Conservation (phyloP, 371 early-diverging fungal genomes). For the Mortierella sp. region DNA sequence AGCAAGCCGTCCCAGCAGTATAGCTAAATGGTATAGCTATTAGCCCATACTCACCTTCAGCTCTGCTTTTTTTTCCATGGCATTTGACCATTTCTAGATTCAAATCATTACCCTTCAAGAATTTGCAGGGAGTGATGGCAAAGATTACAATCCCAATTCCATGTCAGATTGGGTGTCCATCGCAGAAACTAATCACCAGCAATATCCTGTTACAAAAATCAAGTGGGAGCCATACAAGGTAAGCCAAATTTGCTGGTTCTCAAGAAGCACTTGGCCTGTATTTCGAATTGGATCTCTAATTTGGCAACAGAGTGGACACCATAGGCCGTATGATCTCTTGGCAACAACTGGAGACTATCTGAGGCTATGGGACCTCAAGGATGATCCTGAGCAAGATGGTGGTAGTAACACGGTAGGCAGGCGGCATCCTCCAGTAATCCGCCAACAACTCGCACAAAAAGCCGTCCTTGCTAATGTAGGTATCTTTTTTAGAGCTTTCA, state of each 20-base stretch:
- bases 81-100: slow-evolving; percentile 55
- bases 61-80: background rate
- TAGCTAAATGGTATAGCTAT: too few relatives aligned
- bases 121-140: slow-evolving; percentile 53
- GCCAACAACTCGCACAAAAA: slow-evolving; percentile 62
- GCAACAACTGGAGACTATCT: slow-evolving; percentile 92
- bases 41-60: too few relatives aligned
- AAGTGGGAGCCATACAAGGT: slow-evolving; percentile 90
- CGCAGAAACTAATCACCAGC: slow-evolving; percentile 81
- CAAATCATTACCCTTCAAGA: slow-evolving; percentile 75
- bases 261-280: background rate
- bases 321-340: slow-evolving; percentile 74
- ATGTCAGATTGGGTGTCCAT: slow-evolving; percentile 77
- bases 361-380: slow-evolving; percentile 88
- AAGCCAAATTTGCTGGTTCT: slow-evolving; percentile 7
- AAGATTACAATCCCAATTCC: slow-evolving; percentile 51
- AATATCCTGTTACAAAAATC: slow-evolving; percentile 92
- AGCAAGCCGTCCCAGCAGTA: background rate
- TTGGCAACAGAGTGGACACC: slow-evolving; percentile 57
- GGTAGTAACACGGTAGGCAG: slow-evolving; percentile 61
- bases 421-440: slow-evolving; percentile 46
- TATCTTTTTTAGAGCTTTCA: background rate
- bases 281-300: slow-evolving; percentile 4
- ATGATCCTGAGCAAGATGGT: slow-evolving; percentile 57
- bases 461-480: slow-evolving; percentile 72